Conservation (phyloP, 192 early-diverging fungal genomes). For the Obelidium mucronatum region DNA sequence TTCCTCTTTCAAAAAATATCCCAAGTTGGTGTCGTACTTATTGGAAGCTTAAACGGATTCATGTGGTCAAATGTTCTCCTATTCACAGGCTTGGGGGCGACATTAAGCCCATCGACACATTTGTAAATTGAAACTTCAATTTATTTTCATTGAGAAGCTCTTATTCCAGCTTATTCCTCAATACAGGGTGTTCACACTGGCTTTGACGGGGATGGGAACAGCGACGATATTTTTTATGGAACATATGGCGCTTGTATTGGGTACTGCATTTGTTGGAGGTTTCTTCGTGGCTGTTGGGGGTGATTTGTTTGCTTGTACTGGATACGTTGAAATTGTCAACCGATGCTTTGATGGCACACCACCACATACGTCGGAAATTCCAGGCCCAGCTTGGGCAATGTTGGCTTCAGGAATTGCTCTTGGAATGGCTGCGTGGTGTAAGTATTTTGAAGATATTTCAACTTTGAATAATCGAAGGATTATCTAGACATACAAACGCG, state of each 20-base stretch:
- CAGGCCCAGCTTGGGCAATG: conserved; percentile 36
- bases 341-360: conserved; percentile 20
- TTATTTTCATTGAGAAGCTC: too few species aligned
- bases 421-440: conserved; percentile 20
- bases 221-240: conserved; percentile 35
- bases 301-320: conserved; percentile 34
- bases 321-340: conserved; percentile 32
- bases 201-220: conserved; percentile 4
- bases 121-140: too few species aligned
- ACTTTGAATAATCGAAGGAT: too few species aligned
- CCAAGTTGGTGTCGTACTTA: conserved; percentile 17
- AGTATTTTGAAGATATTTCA: too few species aligned
- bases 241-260: conserved; percentile 30
- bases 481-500: conserved; percentile 34
- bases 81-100: conserved; percentile 33
- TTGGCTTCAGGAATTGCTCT: conserved; percentile 13
- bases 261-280: conserved; percentile 29
- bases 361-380: conserved; percentile 29
- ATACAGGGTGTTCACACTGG: conserved; percentile 30
- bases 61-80: conserved; percentile 24
- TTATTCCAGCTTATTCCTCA: too few species aligned
- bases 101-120: conserved; percentile 17
- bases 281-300: conserved; percentile 22
- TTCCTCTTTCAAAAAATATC: conserved; percentile 6
- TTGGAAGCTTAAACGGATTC: conserved; percentile 31